Evolutionary conservation across 2,329 filamentous ascomycete genomes (phyloP).

Genomic region (Massarina eburnea): DNA sequence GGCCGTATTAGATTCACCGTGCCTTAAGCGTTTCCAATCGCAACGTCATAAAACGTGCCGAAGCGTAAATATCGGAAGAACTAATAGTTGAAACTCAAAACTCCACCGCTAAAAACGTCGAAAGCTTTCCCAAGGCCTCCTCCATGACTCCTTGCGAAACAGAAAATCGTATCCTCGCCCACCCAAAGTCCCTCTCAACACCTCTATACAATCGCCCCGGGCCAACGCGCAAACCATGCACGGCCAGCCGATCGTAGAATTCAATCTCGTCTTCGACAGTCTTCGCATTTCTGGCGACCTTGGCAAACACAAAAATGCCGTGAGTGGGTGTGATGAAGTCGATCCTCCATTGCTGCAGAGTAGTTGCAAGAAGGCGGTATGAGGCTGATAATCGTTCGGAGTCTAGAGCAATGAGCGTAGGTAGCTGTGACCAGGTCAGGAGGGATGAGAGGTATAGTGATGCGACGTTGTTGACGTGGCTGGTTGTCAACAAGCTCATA

Average conservation of each 20-base stretch:
- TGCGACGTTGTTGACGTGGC: constrained; percentile 21
- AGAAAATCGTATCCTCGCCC: constrained; percentile 30
- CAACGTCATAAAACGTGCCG: too few species aligned
- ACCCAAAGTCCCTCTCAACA: constrained; percentile 31
- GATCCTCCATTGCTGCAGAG: constrained; percentile 17
- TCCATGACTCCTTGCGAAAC: constrained; percentile 17
- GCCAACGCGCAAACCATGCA: constrained; percentile 21
- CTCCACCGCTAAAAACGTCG: constrained; percentile 5
- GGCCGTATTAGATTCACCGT: too few species aligned
- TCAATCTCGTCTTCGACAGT: constrained; percentile 19
- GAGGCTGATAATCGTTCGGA: constrained; percentile 24
- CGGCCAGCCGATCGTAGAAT: constrained; percentile 20
- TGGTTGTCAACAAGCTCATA: constrained; percentile 17
- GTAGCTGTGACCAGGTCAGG: constrained; percentile 27
- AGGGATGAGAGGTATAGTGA: constrained; percentile 24
- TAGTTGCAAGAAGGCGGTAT: constrained; percentile 19
- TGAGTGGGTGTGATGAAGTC: constrained; percentile 25
- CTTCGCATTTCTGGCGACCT: constrained; percentile 16
- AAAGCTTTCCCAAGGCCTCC: constrained; percentile 15
- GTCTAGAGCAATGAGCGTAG: constrained; percentile 27
- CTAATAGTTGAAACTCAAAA: background rate
- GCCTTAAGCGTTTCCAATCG: too few species aligned
- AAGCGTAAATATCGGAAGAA: background rate
- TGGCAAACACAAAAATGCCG: constrained; percentile 32
- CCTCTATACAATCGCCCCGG: constrained; percentile 23